These are phyloP conservation scores for Cladosporium sp. DNA, from an alignment of 2,329 filamentous ascomycete genomes.

Conservation along the genomic window DNA sequence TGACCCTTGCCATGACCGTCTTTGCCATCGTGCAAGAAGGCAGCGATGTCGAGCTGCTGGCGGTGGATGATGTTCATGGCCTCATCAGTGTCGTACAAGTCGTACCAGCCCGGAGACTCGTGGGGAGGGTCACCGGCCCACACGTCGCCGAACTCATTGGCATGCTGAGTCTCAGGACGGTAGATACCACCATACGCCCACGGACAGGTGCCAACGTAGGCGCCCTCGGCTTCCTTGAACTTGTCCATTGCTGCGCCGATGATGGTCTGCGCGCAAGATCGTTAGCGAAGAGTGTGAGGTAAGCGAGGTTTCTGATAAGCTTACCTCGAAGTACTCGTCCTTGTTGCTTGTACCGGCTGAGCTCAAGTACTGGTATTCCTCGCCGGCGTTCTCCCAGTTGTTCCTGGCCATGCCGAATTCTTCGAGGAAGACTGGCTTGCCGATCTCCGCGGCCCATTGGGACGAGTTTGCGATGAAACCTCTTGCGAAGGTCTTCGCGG, in stretches of 20 bases:
- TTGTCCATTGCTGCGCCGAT: slow-evolving; percentile 39
- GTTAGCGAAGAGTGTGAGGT: background rate
- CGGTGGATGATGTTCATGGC: slow-evolving; percentile 40
- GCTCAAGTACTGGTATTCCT: slow-evolving; percentile 41
- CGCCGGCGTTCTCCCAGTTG: slow-evolving; percentile 41
- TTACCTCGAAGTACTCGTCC: slow-evolving; percentile 38
- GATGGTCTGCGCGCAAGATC: slow-evolving; percentile 30
- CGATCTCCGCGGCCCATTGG: slow-evolving; percentile 39
- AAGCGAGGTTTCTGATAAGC: background rate
- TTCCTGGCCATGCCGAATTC: slow-evolving; percentile 45
- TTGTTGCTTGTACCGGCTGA: slow-evolving; percentile 39
- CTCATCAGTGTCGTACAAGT: slow-evolving; percentile 37
- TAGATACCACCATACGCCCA: slow-evolving; percentile 45
- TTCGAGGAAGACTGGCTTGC: slow-evolving; percentile 41
- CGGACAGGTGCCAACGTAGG: slow-evolving; percentile 40
- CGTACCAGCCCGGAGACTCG: slow-evolving; percentile 43
- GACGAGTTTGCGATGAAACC: slow-evolving; percentile 39
- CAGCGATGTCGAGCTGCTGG: slow-evolving; percentile 36
- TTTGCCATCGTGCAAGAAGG: slow-evolving; percentile 10
- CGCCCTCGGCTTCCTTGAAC: slow-evolving; percentile 35
- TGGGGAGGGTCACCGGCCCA: slow-evolving; percentile 45
- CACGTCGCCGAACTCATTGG: slow-evolving; percentile 42
- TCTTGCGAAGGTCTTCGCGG: slow-evolving; percentile 39
- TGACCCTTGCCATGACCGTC: background rate
- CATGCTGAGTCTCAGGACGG: slow-evolving; percentile 40